Conservation (phyloP, 1,139 yeast genomes). For the Nakaseomyces glabratus region DNA sequence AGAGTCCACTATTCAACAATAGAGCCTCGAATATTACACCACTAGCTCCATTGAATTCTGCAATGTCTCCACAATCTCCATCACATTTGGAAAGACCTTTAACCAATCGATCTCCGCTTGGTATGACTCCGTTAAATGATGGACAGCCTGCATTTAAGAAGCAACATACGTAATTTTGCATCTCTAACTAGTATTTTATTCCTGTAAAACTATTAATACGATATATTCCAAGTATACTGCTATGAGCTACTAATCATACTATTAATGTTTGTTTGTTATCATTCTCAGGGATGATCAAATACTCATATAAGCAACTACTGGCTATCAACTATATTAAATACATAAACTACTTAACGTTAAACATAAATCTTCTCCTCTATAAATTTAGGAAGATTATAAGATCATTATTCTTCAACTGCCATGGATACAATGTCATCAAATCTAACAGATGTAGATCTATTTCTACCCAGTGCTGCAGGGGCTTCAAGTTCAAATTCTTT, state of each 20-base stretch:
- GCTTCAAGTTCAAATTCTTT: slow-evolving; percentile 42
- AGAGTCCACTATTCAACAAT: not conserved
- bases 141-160: slow-evolving; percentile 3
- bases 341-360: no score
- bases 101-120: not conserved
- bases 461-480: slow-evolving; percentile 34
- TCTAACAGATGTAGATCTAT: slow-evolving; percentile 61
- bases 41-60: slow-evolving; percentile 2
- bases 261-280: no score
- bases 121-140: not conserved
- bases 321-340: no score
- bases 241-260: no score
- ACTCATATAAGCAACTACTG: no score
- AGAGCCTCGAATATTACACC: slow-evolving; percentile 5
- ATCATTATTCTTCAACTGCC: slow-evolving; percentile 31
- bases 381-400: no score
- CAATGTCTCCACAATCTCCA: slow-evolving; percentile 4
- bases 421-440: slow-evolving; percentile 57
- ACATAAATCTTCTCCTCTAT: no score
- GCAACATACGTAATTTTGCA: slow-evolving; percentile 5
- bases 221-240: no score
- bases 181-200: no score
- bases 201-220: no score
- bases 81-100: not conserved
- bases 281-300: no score